Conservation (phyloP, 2,329 filamentous ascomycete species). For the Diaporthe citriasiana region DNA sequence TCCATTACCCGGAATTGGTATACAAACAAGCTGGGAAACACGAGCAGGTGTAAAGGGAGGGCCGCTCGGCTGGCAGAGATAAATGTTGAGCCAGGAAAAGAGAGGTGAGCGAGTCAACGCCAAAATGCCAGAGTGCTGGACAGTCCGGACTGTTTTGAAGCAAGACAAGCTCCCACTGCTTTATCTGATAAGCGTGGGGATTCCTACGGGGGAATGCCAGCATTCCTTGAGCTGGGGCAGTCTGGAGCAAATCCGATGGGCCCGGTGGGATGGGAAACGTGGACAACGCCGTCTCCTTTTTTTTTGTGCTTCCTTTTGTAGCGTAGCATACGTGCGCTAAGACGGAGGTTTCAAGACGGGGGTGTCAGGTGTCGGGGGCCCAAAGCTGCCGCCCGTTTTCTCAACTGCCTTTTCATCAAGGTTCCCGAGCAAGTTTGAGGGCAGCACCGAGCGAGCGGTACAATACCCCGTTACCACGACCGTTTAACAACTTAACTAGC, state of each 20-base stretch:
- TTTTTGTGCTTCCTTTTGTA: neutral
- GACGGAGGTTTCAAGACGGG: slow-evolving; percentile 35
- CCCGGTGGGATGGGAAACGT: slow-evolving; percentile 27
- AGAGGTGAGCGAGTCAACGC: slow-evolving; percentile 32
- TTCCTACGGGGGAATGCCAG: slow-evolving; percentile 6
- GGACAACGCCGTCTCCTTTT: neutral
- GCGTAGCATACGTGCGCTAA: slow-evolving; percentile 8
- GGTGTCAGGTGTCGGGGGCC: neutral
- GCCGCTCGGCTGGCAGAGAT: neutral
- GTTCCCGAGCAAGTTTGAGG: neutral
- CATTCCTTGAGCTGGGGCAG: slow-evolving; percentile 13
- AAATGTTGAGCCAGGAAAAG: neutral
- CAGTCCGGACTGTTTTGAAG: slow-evolving; percentile 8
- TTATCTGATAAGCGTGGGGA: slow-evolving; percentile 39
- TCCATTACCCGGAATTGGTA: slow-evolving; percentile 1
- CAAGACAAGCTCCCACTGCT: slow-evolving; percentile 30
- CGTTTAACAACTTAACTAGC: neutral
- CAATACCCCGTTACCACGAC: neutral
- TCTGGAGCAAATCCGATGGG: slow-evolving; percentile 28
- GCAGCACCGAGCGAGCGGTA: neutral
- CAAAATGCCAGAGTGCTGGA: slow-evolving; percentile 22
- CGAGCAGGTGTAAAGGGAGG: neutral
- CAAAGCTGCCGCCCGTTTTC: slow-evolving; percentile 16
- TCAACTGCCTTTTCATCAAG: neutral
- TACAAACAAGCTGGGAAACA: neutral